Conservation (phyloP, 1,284 basidiomycete genomes). For the Austropuccinia psidii region DNA sequence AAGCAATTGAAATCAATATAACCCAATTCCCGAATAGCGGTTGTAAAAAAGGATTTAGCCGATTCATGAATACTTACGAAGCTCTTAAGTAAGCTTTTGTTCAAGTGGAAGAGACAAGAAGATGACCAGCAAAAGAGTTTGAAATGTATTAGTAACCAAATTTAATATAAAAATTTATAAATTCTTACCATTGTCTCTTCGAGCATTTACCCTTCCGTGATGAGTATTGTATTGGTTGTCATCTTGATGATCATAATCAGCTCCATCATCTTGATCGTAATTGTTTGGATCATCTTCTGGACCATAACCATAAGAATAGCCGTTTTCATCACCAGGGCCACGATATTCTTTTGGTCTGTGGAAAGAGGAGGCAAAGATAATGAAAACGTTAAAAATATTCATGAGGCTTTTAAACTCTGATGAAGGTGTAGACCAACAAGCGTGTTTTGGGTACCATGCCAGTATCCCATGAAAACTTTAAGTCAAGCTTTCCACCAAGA, state of each 20-base stretch:
- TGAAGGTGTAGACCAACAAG: slow-evolving; percentile 46
- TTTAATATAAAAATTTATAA: too few species aligned
- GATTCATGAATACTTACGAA: too few species aligned
- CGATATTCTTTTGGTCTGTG: slow-evolving; percentile 37
- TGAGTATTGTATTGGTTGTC: not conserved
- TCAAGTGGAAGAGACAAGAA: too few species aligned
- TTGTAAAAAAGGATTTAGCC: too few species aligned
- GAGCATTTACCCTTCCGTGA: not conserved
- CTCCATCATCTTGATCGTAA: slow-evolving; percentile 4
- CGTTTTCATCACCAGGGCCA: slow-evolving; percentile 7
- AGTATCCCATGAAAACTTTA: slow-evolving; percentile 77
- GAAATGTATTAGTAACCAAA: slow-evolving; percentile 50
- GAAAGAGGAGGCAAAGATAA: slow-evolving; percentile 3
- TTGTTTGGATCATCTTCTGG: slow-evolving; percentile 47
- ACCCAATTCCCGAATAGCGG: too few species aligned
- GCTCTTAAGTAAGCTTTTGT: too few species aligned
- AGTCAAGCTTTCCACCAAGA: slow-evolving; percentile 77
- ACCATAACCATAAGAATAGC: slow-evolving; percentile 34
- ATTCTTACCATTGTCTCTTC: too few species aligned
- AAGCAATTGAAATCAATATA: too few species aligned
- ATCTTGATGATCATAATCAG: not conserved
- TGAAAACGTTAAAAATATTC: not conserved
- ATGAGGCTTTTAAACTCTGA: slow-evolving; percentile 43
- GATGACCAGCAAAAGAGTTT: slow-evolving; percentile 41
- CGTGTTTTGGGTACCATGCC: slow-evolving; percentile 42